Base-by-base conservation (phyloP, 768 basidiomycete species). In the Lactarius psammicola region DNA sequence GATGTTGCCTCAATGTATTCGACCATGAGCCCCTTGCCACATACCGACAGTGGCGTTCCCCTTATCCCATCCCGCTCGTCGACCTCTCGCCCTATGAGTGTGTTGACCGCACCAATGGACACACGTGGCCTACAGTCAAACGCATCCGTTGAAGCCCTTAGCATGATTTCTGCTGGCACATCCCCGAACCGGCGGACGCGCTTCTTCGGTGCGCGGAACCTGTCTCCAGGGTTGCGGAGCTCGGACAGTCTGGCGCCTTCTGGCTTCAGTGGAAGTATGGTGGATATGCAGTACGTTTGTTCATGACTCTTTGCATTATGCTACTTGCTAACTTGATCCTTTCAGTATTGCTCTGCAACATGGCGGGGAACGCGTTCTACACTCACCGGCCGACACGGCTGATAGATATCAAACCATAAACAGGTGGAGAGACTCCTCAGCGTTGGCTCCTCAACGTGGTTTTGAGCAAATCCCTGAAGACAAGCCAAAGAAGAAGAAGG, bases 281-380 rank as follows among this genome's bases (percentile, higher is more conserved):
- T 94, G 69, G 90, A 94, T 74, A 94, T 94, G 92, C 92, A 94
- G 92, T 94, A 78, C 68, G 90, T 87, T 28, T 57, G 10, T 20
- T 53, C 59, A 62, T 58, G 31, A 28, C 17, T 60, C 26, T 59
- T 36, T 53, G 30, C 31, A 46, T 59, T 54, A 59, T 68, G n/a
- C 59, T 63, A n/a, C 63, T 66, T 66, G 34, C 60, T 49, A 15
- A 56, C 18, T 6, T 34, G 23, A 28, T 60, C 28, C 67, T 67
- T 56, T 11, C 69, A 94, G 92, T 72, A 81, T 94, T 71, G 92
- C 90, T 59, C 80, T 94, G 51, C 89, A 92, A 67, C 85, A 86
- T 38, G 92, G 92, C 60, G 72, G 57, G 68, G 73, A 70, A 62
- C 74, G 40, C 61, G 65, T 60, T 57, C 55, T 20, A 58, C 71